Conservation (phyloP, 1,284 basidiomycete genomes). For the Wallemia mellicola region DNA sequence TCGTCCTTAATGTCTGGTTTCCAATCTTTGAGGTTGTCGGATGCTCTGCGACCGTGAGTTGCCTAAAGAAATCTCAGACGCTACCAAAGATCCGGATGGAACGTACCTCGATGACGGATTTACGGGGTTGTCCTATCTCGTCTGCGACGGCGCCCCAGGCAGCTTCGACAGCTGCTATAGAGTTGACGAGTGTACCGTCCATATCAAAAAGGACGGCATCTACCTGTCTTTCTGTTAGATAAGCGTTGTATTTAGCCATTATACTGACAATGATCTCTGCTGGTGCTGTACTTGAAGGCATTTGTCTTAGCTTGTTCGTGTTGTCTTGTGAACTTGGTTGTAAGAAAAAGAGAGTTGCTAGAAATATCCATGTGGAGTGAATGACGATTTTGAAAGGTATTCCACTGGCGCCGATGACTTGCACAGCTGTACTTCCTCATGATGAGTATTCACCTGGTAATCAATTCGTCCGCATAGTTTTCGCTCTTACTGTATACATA, state of each 20-base stretch:
- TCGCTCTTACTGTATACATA: too few relatives aligned
- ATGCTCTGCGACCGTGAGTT: slow-evolving; percentile 41
- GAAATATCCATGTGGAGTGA: background rate
- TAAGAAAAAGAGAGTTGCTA: background rate
- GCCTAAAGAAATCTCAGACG: too few relatives aligned
- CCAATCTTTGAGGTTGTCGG: slow-evolving; percentile 31
- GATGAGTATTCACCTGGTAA: too few relatives aligned
- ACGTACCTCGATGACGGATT: slow-evolving; percentile 21
- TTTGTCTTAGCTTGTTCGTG: background rate
- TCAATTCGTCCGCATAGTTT: too few relatives aligned
- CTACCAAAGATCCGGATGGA: background rate
- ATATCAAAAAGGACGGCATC: slow-evolving; percentile 9
- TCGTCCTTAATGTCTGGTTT: slow-evolving; percentile 27
- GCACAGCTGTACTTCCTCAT: too few relatives aligned
- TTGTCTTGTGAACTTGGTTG: background rate
- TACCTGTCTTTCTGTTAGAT: slow-evolving; percentile 1
- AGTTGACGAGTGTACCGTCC: slow-evolving; percentile 31
- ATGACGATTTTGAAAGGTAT: background rate
- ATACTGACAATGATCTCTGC: slow-evolving; percentile 7
- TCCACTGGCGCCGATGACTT: too few relatives aligned
- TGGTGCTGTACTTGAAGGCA: slow-evolving; percentile 3
- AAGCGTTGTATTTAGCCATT: background rate
- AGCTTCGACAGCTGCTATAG: slow-evolving; percentile 42
- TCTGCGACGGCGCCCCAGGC: slow-evolving; percentile 44
- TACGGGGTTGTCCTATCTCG: slow-evolving; percentile 33